Evolutionary conservation across 1,284 basidiomycete species (phyloP).

Genomic region (Marasmius oreades): DNA sequence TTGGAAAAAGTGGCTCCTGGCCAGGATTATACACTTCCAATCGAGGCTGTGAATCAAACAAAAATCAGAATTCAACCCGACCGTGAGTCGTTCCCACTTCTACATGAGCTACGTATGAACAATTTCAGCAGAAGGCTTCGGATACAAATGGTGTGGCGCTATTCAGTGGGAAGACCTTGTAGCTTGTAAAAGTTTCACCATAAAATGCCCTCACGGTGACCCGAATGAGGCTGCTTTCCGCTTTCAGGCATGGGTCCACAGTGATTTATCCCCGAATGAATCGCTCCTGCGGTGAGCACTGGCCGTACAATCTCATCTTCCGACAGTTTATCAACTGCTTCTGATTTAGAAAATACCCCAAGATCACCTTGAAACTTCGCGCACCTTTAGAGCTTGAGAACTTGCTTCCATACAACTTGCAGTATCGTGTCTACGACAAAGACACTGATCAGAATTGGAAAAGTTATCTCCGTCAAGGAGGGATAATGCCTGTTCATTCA

Average conservation of each 20-base stretch:
- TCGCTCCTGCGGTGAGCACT: slow-evolving; percentile 50
- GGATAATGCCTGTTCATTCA: slow-evolving; percentile 95
- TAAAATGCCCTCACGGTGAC: slow-evolving; percentile 85
- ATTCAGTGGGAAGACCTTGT: slow-evolving; percentile 91
- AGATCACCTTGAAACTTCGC: slow-evolving; percentile 83
- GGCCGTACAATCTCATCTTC: not conserved
- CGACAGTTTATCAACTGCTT: not conserved
- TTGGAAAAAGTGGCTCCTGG: slow-evolving; percentile 87
- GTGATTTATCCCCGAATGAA: slow-evolving; percentile 59
- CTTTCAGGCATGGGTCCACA: slow-evolving; percentile 91
- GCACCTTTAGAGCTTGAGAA: slow-evolving; percentile 98
- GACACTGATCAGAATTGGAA: slow-evolving; percentile 90
- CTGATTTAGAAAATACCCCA: slow-evolving; percentile 72
- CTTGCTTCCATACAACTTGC: slow-evolving; percentile 91
- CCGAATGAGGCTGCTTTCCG: slow-evolving; percentile 89
- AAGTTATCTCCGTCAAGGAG: slow-evolving; percentile 92
- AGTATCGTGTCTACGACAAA: slow-evolving; percentile 97
- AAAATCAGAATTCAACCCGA: slow-evolving; percentile 90
- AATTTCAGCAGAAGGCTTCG: slow-evolving; percentile 74
- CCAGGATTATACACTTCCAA: slow-evolving; percentile 87
- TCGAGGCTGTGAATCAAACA: slow-evolving; percentile 85
- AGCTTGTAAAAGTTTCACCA: slow-evolving; percentile 72
- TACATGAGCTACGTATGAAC: slow-evolving; percentile 9
- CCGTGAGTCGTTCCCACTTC: slow-evolving; percentile 50
- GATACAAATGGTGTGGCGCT: slow-evolving; percentile 91